Evolutionary conservation across 192 early-diverging fungal genomes (phyloP).

Genomic region (Endogone sp.): DNA sequence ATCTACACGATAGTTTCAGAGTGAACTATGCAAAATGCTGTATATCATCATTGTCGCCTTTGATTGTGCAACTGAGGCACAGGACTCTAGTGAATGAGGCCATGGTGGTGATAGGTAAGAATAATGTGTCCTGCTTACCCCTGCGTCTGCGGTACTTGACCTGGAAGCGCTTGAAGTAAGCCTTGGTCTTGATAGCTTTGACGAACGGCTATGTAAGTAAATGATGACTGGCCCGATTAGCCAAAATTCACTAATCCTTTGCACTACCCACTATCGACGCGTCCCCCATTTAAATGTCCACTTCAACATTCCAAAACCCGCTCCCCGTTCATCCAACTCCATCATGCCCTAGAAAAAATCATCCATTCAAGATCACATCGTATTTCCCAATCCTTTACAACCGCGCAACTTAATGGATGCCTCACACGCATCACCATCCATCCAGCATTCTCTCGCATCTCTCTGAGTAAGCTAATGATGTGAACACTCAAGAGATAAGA

Average conservation of each 20-base stretch:
- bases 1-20: conserved; percentile 14
- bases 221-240: too few relatives aligned
- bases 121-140: conserved; percentile 61
- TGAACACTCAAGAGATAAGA: too few relatives aligned
- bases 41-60: conserved; percentile 3
- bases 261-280: too few relatives aligned
- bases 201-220: conserved; percentile 52
- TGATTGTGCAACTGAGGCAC: background rate
- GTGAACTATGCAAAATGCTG: conserved; percentile 16
- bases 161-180: conserved; percentile 99
- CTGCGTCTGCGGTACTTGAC: conserved; percentile 99
- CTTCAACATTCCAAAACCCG: too few relatives aligned
- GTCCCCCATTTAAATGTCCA: too few relatives aligned
- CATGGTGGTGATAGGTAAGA: background rate
- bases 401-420: background rate
- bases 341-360: too few relatives aligned
- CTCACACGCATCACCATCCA: background rate
- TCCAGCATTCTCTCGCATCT: background rate
- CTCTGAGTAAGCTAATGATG: too few relatives aligned
- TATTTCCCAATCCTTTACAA: too few relatives aligned
- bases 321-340: too few relatives aligned
- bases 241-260: too few relatives aligned
- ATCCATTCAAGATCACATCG: background rate
- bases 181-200: conserved; percentile 94
- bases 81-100: too few relatives aligned